phyloP scores from a whole-genome alignment of 2,329 filamentous ascomycete genomes.

The Hypoxylon sp. region DNA sequence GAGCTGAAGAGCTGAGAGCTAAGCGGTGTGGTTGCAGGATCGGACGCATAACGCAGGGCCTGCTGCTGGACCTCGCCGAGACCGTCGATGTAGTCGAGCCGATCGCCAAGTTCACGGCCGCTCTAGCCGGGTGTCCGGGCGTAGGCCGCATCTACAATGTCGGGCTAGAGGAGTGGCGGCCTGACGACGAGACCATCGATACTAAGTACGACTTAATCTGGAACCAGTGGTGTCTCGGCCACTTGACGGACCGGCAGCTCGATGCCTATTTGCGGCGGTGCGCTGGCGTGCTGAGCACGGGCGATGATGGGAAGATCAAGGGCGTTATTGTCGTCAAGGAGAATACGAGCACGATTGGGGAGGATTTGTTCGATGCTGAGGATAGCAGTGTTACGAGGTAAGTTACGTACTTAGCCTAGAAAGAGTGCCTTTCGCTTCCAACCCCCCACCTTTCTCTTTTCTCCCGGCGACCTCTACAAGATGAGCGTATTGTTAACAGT shows the following conservation, averaged over 20 bases:
- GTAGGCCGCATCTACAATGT: conserved; percentile 76
- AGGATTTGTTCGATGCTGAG: conserved; percentile 80
- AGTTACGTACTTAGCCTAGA: conserved; percentile 51
- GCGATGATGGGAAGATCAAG: conserved; percentile 48
- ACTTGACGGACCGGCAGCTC: conserved; percentile 82
- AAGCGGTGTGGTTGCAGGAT: conserved; percentile 69
- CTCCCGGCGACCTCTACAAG: background rate
- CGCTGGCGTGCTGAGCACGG: conserved; percentile 58
- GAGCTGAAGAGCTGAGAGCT: background rate
- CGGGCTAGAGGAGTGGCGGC: conserved; percentile 80
- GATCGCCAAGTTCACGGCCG: conserved; percentile 82
- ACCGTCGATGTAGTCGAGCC: conserved; percentile 89
- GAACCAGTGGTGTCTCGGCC: conserved; percentile 91
- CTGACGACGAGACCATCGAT: conserved; percentile 58
- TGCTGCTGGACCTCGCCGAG: conserved; percentile 79
- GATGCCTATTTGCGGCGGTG: conserved; percentile 76
- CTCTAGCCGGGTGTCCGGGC: conserved; percentile 70
- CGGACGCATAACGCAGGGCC: conserved; percentile 83
- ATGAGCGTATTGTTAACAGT: conserved; percentile 14
- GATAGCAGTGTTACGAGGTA: conserved; percentile 84
- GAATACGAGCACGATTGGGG: conserved; percentile 73
- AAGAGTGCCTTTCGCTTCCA: background rate
- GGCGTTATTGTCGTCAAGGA: conserved; percentile 83
- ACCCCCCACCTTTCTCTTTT: no score
- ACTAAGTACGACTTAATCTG: conserved; percentile 83